Conservation (phyloP, 2,329 filamentous ascomycete species). For the Pseudocercospora ulei region DNA sequence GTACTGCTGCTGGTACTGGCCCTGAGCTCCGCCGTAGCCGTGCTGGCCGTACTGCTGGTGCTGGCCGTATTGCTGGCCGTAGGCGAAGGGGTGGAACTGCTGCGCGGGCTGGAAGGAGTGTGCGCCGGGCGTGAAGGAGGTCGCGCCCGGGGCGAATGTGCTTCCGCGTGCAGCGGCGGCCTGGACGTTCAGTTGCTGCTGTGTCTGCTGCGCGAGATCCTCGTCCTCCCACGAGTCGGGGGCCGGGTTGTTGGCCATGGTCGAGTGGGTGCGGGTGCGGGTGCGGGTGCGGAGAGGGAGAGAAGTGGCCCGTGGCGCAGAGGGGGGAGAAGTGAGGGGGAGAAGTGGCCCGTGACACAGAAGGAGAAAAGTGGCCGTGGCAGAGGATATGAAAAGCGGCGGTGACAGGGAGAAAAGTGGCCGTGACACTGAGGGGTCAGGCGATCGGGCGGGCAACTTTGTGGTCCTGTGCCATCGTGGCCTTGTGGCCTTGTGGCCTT, state of each 20-base stretch:
- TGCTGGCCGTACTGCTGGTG: constrained; percentile 32
- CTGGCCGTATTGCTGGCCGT: constrained; percentile 34
- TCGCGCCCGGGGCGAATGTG: constrained; percentile 33
- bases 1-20: constrained; percentile 31
- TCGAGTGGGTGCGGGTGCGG: no score
- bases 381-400: no score
- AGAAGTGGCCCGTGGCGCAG: no score
- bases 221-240: constrained; percentile 68
- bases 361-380: no score
- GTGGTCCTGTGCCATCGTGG: no score
- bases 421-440: no score
- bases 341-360: no score
- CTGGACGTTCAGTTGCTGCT: constrained; percentile 34
- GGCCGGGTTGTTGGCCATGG: constrained; percentile 26
- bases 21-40: constrained; percentile 32
- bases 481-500: no score
- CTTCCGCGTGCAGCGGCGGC: constrained; percentile 20
- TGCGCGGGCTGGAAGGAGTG: constrained; percentile 30
- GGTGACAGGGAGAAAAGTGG: no score
- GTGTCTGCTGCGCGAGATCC: constrained; percentile 34
- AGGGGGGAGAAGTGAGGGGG: no score
- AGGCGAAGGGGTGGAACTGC: constrained; percentile 33
- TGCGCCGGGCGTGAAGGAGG: constrained; percentile 34
- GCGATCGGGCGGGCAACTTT: no score
- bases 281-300: no score